Evolutionary conservation across 306 rosid species (phyloP).

Genomic region (Vigna hirtella): DNA sequence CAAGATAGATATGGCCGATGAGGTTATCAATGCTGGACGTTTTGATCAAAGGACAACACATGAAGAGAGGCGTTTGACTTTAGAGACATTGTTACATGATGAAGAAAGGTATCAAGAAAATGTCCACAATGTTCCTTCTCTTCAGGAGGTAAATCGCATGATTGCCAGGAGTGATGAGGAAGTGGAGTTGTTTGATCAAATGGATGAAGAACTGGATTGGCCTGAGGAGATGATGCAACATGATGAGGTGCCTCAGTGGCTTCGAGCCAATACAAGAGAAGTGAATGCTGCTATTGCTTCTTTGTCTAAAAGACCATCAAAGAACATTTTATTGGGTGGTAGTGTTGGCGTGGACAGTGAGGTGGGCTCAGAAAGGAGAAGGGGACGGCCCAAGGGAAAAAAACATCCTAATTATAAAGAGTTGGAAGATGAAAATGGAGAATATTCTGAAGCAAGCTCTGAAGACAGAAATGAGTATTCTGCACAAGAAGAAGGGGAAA

Average conservation of each 20-base stretch:
- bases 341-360: slow-evolving; percentile 66
- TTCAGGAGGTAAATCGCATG: slow-evolving; percentile 97
- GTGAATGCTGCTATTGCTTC: slow-evolving; percentile 78
- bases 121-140: slow-evolving; percentile 92
- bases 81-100: slow-evolving; percentile 94
- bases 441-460: slow-evolving; percentile 87
- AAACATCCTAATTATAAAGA: slow-evolving; percentile 80
- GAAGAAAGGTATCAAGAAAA: slow-evolving; percentile 98
- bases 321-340: slow-evolving; percentile 65
- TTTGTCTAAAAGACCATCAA: slow-evolving; percentile 80
- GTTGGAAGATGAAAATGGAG: slow-evolving; percentile 83
- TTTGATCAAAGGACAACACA: slow-evolving; percentile 99
- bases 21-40: slow-evolving; percentile 99
- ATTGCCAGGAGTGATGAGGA: slow-evolving; percentile 94
- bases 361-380: slow-evolving; percentile 83
- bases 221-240: slow-evolving; percentile 80
- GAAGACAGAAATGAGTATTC: slow-evolving; percentile 87
- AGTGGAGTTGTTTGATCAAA: slow-evolving; percentile 89
- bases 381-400: slow-evolving; percentile 85
- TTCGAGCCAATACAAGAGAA: slow-evolving; percentile 81
- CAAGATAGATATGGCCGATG: slow-evolving; percentile 99
- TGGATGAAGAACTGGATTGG: slow-evolving; percentile 98
- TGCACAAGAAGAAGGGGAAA: slow-evolving; percentile 83
- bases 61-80: slow-evolving; percentile 93
- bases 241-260: slow-evolving; percentile 93